Evolutionary conservation across 768 basidiomycete species (phyloP), one percentile per base, ranked within the genome.

Genomic region (Clavulina sp.): DNA sequence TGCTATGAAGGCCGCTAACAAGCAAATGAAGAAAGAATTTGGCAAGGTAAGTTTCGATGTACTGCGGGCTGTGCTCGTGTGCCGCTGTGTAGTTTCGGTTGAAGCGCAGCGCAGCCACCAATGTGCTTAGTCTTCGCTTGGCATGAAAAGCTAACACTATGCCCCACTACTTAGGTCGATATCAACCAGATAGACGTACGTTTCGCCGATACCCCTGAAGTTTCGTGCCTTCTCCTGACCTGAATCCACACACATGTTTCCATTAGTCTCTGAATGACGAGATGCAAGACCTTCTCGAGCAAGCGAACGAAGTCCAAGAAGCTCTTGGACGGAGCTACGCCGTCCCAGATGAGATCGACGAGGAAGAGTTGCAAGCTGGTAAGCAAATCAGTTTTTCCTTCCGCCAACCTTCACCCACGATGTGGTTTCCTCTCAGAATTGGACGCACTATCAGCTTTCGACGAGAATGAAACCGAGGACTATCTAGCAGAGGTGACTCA

Each of bases 231-330:
- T 38, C 36, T 21, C 36, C 36, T 21, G 21, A 13, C 21, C 13
- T 13, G 21, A 21, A 38, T 21, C 21, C 13, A 38, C 21, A 13
- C 36, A 38, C 21, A 38, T 21, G 32, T 30, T 49, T 4, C 26
- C 49, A 24, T 47, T 61, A 96, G 91, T 81, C 71, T 60, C 86
- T 95, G 61, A 92, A 99, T 63, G 88, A 83, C 63, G 92, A 99
- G 54, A 96, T 99, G 91, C 91, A 95, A 61, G 95, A 97, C 54
- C 64, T 96, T 56, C 68, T 97, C 54, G 95, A 97, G 61, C 89
- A 93, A 63, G 86, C 89, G 9, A 96, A 96, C 60, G 95, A 99
- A 64, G 87, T 99, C 54, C 93, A 96, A 61, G 93, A 96, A 64
- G 78, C 84, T 21, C 69, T 97, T 24, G 86, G 84, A 18, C 72